Conservation (phyloP, 495 filamentous ascomycete species). For the Melanomma pulvis-pyrius region DNA sequence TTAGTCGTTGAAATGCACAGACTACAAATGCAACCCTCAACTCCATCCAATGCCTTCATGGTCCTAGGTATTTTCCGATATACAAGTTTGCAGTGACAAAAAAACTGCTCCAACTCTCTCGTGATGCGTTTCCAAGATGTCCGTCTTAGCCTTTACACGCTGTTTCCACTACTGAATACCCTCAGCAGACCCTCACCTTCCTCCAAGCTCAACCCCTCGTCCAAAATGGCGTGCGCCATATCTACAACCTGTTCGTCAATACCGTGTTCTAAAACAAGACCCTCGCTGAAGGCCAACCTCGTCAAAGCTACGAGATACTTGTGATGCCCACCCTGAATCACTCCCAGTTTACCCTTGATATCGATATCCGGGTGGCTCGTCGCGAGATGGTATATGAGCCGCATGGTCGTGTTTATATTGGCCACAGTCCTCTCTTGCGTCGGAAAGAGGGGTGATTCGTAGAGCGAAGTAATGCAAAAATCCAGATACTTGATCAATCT, state of each 20-base stretch:
- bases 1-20: too few species aligned
- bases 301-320: conserved; percentile 69
- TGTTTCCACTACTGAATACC: conserved; percentile 49
- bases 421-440: conserved; percentile 42
- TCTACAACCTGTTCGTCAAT: conserved; percentile 70
- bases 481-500: conserved; percentile 65
- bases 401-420: conserved; percentile 63
- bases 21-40: too few species aligned
- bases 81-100: too few species aligned
- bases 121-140: too few species aligned
- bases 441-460: conserved; percentile 48
- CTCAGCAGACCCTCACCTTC: conserved; percentile 67
- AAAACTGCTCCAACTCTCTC: too few species aligned
- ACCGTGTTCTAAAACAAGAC: conserved; percentile 61
- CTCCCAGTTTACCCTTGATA: conserved; percentile 60
- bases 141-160: background rate
- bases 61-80: too few species aligned
- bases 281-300: conserved; percentile 68
- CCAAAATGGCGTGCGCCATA: conserved; percentile 65
- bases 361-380: conserved; percentile 55
- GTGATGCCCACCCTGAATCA: conserved; percentile 61
- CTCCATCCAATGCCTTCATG: too few species aligned
- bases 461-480: conserved; percentile 64
- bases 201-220: conserved; percentile 67
- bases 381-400: conserved; percentile 63